A percentile compares a stretch with the other conserved stretches of the same genome.
These are phyloP conservation scores for Trichoderma brevicompactum DNA, from an alignment of 2,329 filamentous ascomycete species.

Conservation along the genomic window DNA sequence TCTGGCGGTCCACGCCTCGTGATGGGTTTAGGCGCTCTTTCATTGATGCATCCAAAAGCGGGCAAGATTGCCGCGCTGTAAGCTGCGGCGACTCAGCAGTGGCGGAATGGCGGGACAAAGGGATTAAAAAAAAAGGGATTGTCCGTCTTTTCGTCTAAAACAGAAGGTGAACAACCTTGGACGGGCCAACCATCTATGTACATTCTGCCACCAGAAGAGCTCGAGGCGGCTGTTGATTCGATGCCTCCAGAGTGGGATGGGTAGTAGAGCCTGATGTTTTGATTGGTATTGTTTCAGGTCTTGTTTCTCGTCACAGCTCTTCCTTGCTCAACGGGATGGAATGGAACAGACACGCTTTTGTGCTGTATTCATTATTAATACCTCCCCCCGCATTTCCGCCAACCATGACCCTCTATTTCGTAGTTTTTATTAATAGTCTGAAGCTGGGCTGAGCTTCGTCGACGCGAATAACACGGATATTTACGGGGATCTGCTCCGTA, in stretches of 20 bases:
- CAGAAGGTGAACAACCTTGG: neutral
- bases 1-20: conserved; percentile 3
- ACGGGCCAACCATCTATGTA: neutral
- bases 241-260: neutral
- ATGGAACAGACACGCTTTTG: neutral
- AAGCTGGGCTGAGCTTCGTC: conserved; percentile 4
- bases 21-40: conserved; percentile 6
- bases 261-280: neutral
- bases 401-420: neutral
- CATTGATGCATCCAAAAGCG: neutral
- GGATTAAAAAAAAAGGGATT: neutral
- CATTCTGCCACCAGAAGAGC: too few relatives aligned
- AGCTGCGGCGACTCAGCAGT: conserved; percentile 9
- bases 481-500: neutral
- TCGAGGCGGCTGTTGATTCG: neutral
- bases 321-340: neutral
- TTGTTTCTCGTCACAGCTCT: neutral
- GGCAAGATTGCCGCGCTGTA: conserved; percentile 12
- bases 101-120: neutral
- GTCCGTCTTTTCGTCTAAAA: neutral
- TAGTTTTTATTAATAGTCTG: neutral
- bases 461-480: conserved; percentile 19
- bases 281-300: conserved; percentile 7
- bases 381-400: conserved; percentile 9
- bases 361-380: neutral